phyloP scores from a whole-genome alignment of 2,329 filamentous ascomycete species.

The Colletotrichum lupini region DNA sequence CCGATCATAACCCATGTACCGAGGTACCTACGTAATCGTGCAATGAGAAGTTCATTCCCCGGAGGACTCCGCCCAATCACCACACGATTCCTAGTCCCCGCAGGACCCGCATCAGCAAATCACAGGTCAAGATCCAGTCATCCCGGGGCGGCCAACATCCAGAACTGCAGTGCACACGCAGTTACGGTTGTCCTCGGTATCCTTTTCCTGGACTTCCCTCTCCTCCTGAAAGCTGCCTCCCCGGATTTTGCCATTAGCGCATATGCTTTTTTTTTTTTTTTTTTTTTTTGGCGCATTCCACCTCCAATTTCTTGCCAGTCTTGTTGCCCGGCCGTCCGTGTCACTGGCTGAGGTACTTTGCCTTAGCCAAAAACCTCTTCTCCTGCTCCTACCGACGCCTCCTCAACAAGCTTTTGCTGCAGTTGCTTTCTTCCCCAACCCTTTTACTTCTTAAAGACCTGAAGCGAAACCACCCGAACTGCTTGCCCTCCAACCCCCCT shows the following conservation, averaged over 20 bases:
- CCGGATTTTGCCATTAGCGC: conserved; percentile 36
- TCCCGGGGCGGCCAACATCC: background rate
- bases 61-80: conserved; percentile 13
- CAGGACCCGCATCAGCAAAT: conserved; percentile 28
- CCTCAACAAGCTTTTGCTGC: conserved; percentile 33
- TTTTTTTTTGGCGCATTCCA: conserved; percentile 9
- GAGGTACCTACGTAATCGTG: conserved; percentile 30
- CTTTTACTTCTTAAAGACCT: conserved; percentile 25
- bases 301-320: conserved; percentile 1
- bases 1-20: conserved; percentile 15
- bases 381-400: conserved; percentile 4
- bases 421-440: conserved; percentile 19
- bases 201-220: conserved; percentile 8
- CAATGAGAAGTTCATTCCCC: background rate
- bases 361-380: background rate
- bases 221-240: conserved; percentile 2
- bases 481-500: background rate
- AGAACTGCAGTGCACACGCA: background rate
- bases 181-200: conserved; percentile 8
- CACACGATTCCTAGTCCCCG: background rate
- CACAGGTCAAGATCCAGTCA: conserved; percentile 19
- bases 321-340: background rate
- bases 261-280: conserved; percentile 11
- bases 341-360: background rate
- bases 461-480: conserved; percentile 34